Conservation (phyloP, 768 basidiomycete genomes). For the Guyanaporus albipodus region DNA sequence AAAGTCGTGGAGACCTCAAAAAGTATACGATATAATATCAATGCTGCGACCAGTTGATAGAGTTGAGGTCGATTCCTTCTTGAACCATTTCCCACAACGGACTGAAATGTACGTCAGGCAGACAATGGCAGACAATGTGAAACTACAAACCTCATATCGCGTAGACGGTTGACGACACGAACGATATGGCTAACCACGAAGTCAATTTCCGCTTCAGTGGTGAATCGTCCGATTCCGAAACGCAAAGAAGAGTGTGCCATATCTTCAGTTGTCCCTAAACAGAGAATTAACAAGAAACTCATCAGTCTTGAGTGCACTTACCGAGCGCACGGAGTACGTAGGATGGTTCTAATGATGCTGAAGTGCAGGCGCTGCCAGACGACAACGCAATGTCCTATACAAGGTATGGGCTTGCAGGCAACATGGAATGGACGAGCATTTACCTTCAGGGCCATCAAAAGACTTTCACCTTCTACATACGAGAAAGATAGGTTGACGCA, state of each 20-base stretch:
- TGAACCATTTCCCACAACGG: slow-evolving; percentile 99
- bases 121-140: slow-evolving; percentile 1
- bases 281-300: background rate
- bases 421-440: slow-evolving; percentile 11
- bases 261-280: slow-evolving; percentile 86
- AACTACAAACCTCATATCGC: slow-evolving; percentile 81
- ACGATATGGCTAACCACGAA: slow-evolving; percentile 88
- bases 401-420: background rate
- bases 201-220: slow-evolving; percentile 95
- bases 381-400: slow-evolving; percentile 90
- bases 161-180: slow-evolving; percentile 76
- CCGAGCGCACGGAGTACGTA: slow-evolving; percentile 96
- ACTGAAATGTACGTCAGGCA: slow-evolving; percentile 36
- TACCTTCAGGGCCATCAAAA: slow-evolving; percentile 97
- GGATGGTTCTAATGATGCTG: slow-evolving; percentile 95
- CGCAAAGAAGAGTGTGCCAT: slow-evolving; percentile 98
- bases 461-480: slow-evolving; percentile 95
- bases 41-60: slow-evolving; percentile 88
- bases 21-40: slow-evolving; percentile 30
- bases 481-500: slow-evolving; percentile 95
- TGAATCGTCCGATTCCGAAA: slow-evolving; percentile 97
- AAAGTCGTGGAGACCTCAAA: too few species aligned
- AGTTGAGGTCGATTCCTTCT: slow-evolving; percentile 94
- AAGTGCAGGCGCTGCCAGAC: slow-evolving; percentile 97
- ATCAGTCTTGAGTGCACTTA: slow-evolving; percentile 27